Evolutionary conservation across 768 basidiomycete genomes (phyloP).

Genomic region (Tricholomella constricta): DNA sequence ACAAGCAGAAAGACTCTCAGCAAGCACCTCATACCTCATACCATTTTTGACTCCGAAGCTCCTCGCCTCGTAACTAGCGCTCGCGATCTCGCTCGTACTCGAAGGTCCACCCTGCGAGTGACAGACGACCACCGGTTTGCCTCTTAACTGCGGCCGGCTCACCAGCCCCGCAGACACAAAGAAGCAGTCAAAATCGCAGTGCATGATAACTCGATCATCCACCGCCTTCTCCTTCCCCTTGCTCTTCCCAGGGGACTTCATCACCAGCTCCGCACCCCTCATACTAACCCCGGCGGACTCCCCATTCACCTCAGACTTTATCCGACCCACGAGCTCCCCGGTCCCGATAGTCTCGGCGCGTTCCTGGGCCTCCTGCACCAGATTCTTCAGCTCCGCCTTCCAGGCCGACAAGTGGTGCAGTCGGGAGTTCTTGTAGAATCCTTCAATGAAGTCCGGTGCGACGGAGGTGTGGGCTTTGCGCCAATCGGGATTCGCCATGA

Average conservation of each 20-base stretch:
- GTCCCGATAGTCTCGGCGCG: constrained; percentile 48
- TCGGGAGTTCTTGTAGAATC: constrained; percentile 82
- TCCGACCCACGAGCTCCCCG: constrained; percentile 31
- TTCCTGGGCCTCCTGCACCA: constrained; percentile 81
- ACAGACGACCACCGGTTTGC: constrained; percentile 92
- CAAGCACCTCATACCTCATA: constrained; percentile 69
- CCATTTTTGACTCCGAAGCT: constrained; percentile 88
- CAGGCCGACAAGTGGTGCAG: constrained; percentile 91
- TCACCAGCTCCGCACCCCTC: constrained; percentile 50
- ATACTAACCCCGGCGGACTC: constrained; percentile 44
- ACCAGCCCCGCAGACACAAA: constrained; percentile 92
- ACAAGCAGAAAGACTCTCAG: not conserved
- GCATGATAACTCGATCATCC: constrained; percentile 76
- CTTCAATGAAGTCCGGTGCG: constrained; percentile 84
- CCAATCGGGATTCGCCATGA: constrained; percentile 87
- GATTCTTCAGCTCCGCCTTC: constrained; percentile 85
- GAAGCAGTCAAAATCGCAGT: constrained; percentile 96
- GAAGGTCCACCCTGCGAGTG: constrained; percentile 81
- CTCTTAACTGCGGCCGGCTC: constrained; percentile 76
- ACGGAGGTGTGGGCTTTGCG: constrained; percentile 84
- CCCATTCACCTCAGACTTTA: constrained; percentile 25
- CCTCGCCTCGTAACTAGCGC: constrained; percentile 92
- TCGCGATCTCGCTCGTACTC: constrained; percentile 94
- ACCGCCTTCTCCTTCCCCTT: constrained; percentile 61
- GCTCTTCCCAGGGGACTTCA: constrained; percentile 47